Conservation (phyloP, 148 eudicot species). For the Camellia lanceoleosa region DNA sequence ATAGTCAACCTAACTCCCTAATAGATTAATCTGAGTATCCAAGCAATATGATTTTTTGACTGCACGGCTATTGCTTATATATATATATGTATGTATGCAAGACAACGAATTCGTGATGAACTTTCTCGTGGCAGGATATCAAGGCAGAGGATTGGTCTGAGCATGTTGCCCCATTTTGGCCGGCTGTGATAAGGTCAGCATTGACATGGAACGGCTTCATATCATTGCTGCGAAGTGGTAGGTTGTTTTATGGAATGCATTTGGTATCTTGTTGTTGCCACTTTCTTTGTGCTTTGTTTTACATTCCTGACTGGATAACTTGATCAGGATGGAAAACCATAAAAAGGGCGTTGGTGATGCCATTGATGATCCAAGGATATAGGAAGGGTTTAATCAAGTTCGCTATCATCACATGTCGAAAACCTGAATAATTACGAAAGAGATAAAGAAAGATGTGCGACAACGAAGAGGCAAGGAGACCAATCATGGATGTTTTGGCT, state of each 20-base stretch:
- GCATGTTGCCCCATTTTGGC: conserved; percentile 95
- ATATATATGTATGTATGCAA: not conserved
- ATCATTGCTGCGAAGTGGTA: conserved; percentile 78
- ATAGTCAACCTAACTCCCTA: no score
- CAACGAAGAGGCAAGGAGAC: not conserved
- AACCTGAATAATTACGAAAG: conserved; percentile 40
- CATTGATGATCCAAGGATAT: conserved; percentile 91
- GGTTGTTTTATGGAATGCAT: not conserved
- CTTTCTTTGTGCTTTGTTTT: not conserved
- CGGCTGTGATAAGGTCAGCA: conserved; percentile 90
- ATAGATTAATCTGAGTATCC: not conserved
- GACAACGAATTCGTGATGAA: not conserved
- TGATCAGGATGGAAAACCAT: conserved; percentile 89
- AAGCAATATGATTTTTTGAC: not conserved
- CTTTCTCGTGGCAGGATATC: conserved; percentile 53
- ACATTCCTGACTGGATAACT: not conserved
- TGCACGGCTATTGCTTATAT: not conserved
- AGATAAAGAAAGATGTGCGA: not conserved
- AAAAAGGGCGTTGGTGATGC: conserved; percentile 90
- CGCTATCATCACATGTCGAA: conserved; percentile 84
- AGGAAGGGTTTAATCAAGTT: conserved; percentile 82
- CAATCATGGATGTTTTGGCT: not conserved
- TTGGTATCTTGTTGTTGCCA: not conserved
- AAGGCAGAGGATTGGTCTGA: conserved; percentile 87
- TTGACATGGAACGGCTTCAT: conserved; percentile 86